Conservation (phyloP, 2,329 filamentous ascomycete species). For the Eutypella sp. region DNA sequence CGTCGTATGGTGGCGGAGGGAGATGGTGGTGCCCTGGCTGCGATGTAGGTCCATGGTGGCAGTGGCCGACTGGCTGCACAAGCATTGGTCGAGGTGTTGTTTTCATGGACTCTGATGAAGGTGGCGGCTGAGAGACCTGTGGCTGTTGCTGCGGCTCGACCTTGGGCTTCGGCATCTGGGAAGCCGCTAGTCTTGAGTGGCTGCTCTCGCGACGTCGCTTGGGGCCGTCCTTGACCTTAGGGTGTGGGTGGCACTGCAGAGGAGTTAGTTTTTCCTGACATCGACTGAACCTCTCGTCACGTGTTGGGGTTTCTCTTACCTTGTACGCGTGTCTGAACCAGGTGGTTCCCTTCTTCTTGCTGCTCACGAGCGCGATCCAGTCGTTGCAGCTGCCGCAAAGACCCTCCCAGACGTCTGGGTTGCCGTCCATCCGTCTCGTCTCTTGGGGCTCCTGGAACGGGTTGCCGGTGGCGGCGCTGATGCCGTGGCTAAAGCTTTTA, state of each 20-base stretch:
- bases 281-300: neutral
- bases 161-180: constrained; percentile 43
- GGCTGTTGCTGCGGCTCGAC: constrained; percentile 35
- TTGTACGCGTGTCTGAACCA: constrained; percentile 91
- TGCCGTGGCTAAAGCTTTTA: constrained; percentile 84
- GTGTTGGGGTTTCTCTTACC: too few relatives aligned
- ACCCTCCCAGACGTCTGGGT: constrained; percentile 77
- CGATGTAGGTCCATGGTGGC: constrained; percentile 20
- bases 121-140: constrained; percentile 43
- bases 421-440: constrained; percentile 71
- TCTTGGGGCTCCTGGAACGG: constrained; percentile 74
- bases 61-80: constrained; percentile 22
- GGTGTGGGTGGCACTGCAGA: constrained; percentile 62
- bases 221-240: constrained; percentile 65
- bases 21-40: constrained; percentile 21
- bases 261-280: constrained; percentile 12
- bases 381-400: constrained; percentile 74
- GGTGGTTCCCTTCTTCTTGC: constrained; percentile 87
- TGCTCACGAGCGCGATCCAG: constrained; percentile 77
- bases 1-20: constrained; percentile 30
- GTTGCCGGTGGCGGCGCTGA: constrained; percentile 74
- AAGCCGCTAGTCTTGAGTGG: constrained; percentile 40
- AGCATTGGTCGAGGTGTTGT: constrained; percentile 35
- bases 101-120: constrained; percentile 28
- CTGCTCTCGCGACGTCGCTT: constrained; percentile 62